A percentile compares a stretch with the other conserved stretches of the same genome.
Evolutionary conservation across 1,284 basidiomycete species (phyloP).

Genomic region (Coniophora puteana): DNA sequence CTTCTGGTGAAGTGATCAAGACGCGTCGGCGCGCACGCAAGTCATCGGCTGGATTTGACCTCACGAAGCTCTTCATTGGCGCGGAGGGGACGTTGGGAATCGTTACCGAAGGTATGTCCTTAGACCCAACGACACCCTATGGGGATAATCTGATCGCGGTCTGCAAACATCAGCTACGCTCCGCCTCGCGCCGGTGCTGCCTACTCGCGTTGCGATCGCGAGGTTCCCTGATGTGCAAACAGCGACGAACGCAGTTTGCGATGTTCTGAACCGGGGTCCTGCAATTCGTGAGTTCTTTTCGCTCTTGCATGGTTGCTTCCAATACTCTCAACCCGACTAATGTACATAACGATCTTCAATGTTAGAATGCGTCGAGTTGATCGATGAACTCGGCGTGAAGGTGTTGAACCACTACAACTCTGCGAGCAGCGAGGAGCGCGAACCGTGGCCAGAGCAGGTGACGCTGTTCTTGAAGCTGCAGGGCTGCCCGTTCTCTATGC

Average conservation of each 20-base stretch:
- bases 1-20: constrained; percentile 88
- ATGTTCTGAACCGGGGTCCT: constrained; percentile 65
- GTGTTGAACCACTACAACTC: constrained; percentile 65
- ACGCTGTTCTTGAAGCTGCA: constrained; percentile 87
- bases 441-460: constrained; percentile 64
- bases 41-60: constrained; percentile 86
- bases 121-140: neutral
- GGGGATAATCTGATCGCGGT: neutral
- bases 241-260: constrained; percentile 69
- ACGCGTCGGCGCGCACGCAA: constrained; percentile 83
- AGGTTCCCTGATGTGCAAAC: constrained; percentile 61
- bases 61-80: constrained; percentile 88
- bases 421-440: no score
- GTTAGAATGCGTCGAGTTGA: constrained; percentile 69
- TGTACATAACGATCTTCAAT: neutral
- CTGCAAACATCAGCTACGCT: constrained; percentile 52
- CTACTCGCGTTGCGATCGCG: constrained; percentile 63
- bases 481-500: no score
- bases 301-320: neutral
- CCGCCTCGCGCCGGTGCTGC: constrained; percentile 71
- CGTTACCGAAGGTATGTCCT: constrained; percentile 68
- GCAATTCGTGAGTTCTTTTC: constrained; percentile 51
- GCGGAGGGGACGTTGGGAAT: constrained; percentile 92
- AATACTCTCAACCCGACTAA: neutral
- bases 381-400: constrained; percentile 64